These are phyloP conservation scores for Xylariaceae sp. DNA, from an alignment of 2,329 filamentous ascomycete species.

Conservation along the genomic window DNA sequence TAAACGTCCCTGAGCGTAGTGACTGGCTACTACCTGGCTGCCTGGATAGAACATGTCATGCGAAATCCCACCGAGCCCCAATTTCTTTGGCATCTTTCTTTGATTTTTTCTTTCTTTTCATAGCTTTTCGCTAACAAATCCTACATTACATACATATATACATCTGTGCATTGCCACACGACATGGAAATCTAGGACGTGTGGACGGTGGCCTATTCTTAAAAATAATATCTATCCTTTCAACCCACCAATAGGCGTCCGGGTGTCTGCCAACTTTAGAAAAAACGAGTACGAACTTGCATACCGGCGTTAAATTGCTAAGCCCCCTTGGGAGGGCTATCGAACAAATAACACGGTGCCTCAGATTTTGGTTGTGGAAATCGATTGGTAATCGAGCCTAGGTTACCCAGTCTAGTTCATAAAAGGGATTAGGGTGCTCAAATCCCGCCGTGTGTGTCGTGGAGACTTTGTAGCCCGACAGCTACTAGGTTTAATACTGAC, in stretches of 20 bases:
- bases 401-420: slow-evolving; percentile 13
- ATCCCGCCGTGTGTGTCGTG: slow-evolving; percentile 7
- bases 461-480: slow-evolving; percentile 22
- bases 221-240: slow-evolving; percentile 22
- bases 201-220: not conserved
- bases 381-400: slow-evolving; percentile 30
- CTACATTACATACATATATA: not conserved
- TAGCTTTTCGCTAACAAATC: not conserved
- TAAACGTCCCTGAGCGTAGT: slow-evolving; percentile 16
- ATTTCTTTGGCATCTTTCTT: slow-evolving; percentile 5
- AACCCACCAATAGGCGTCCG: slow-evolving; percentile 12
- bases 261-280: slow-evolving; percentile 18
- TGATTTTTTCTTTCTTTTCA: not conserved
- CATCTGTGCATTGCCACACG: not conserved
- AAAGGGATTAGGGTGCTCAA: slow-evolving; percentile 13
- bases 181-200: not conserved
- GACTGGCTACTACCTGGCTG: slow-evolving; percentile 4
- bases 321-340: slow-evolving; percentile 23
- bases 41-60: slow-evolving; percentile 9
- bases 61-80: slow-evolving; percentile 12
- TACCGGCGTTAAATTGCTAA: slow-evolving; percentile 29
- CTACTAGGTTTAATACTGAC: too few species aligned
- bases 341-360: slow-evolving; percentile 26
- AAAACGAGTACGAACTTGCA: slow-evolving; percentile 21
- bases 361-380: slow-evolving; percentile 14